Evolutionary conservation across 1,284 basidiomycete species (phyloP), one percentile per base, ranked within the genome.

Genomic region (Fomitiporia mediterranea): DNA sequence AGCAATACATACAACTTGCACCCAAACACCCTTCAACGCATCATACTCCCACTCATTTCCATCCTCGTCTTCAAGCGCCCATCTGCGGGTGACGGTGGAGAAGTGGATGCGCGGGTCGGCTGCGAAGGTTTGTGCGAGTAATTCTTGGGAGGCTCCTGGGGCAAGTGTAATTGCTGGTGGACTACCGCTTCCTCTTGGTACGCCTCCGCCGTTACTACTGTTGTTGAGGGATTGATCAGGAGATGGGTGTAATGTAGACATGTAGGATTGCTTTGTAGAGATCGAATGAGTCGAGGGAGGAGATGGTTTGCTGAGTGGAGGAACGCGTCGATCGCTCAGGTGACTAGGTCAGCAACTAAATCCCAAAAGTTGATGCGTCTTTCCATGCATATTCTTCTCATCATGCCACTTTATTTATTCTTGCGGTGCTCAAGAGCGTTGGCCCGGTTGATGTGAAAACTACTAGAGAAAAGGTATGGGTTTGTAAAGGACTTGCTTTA

Each of bases 1-100:
- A 42, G 52, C 21, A 43, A 28, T 69, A 71, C 87, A 68, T 66
- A 97, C 94, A 66, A 94, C 69, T 38, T 90, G 86, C 23, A 92
- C 70, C 94, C 94, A 97, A 37, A 75, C 74, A 17, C 81, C 83
- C 65, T 89, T 91, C 4, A 69, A 68, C 38, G 78, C 70, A 65
- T 93, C 86, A 76, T 91, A 99, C 72, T 99, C 95, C 67, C 91
- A 82, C 69, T 97, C 94, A 27, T 80, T 74, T 11, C 90, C 94
- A 60, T 94, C 86, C 56, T 92, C 89, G 65, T 91, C 85, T 69
- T 99, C 96, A 66, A 89, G 87, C 53, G 86, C 81, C 91, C 92
- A 99, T 62, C 89, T 88, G 39, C 81, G 80, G 3, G 84, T 78
- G 42, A 80, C 77, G 63, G 82, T 88, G 60, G 91, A 89, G 65